Evolutionary conservation across 2,329 filamentous ascomycete species (phyloP), one percentile per base, ranked within the genome.

Genomic region (Simplicillium aogashimaense): DNA sequence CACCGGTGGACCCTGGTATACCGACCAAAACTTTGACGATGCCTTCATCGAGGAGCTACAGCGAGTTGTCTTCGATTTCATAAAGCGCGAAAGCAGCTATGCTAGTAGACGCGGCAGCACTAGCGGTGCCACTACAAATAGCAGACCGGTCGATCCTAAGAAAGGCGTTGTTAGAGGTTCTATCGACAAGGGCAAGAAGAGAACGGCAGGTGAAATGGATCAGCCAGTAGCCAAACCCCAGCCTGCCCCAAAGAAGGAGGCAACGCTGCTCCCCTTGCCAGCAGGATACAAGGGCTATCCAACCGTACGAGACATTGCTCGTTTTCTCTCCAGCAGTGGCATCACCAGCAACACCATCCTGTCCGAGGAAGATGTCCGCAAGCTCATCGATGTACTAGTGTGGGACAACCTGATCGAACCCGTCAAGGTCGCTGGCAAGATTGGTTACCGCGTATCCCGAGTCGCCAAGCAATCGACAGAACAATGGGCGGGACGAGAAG

Each of bases 1-100:
- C 36, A 94, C 88, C 0, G 92, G 92, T 36, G 92, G 92, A 2
- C 84, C 87, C 8, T 98, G 90, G 86, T 95, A 92, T 59, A 89
- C 86, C 7, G 88, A 95, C 47, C 86, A 87, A 39, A 84, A 89
- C 48, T 74, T 97, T 11, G 92, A 98, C 61, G 81, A 85, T 47
- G 84, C 83, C 43, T 86, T 98, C 57, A 89, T 97, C 51, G 79
- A 85, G 42, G 78, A 78, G 33, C 69, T 95, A 37, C 77, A 84
- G 45, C 72, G 76, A 15, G 74, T 84, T 44, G 76, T 94, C 38
- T 84, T 86, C 50, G 76, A 82, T 47, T 81, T 78, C 45, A 77
- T 95, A 45, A 80, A 82, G 52, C 68, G 68, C 10, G 70, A 78
- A 53, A 90, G 83, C 53, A 88, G 85, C 63, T 81, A 81, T 52